A percentile compares a stretch with the other conserved stretches of the same genome.
Conservation (phyloP, 2,329 filamentous ascomycete species). For the Cladosporium colombiae region DNA sequence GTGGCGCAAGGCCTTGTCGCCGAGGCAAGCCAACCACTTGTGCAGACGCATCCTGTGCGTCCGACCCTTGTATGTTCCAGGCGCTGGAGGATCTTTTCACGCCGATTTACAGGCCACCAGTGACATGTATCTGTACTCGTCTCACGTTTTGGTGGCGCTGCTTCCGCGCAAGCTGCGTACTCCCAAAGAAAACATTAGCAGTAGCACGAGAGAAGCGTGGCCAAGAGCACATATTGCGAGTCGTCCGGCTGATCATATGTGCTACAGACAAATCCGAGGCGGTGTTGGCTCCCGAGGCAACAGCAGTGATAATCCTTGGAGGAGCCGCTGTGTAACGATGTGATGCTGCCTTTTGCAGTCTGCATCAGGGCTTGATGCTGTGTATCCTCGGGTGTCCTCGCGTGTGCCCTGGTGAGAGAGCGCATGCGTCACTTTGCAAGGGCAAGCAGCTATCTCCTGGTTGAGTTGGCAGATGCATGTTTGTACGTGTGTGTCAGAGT, state of each 20-base stretch:
- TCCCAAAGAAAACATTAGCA: background rate
- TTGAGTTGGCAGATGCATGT: background rate
- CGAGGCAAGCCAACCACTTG: slow-evolving; percentile 4
- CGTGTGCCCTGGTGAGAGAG: background rate
- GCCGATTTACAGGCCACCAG: background rate
- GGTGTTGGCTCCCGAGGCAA: slow-evolving; percentile 1
- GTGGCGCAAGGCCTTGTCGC: background rate
- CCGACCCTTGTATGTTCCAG: background rate
- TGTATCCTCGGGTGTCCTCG: slow-evolving; percentile 1
- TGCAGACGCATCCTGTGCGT: background rate
- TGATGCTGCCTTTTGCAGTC: background rate
- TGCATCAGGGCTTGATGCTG: background rate
- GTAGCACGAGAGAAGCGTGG: background rate
- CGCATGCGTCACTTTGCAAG: background rate
- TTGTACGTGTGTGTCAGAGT: background rate
- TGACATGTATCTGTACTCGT: background rate
- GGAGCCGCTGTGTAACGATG: slow-evolving; percentile 1
- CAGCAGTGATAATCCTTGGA: background rate
- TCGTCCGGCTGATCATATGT: background rate
- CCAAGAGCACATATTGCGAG: slow-evolving; percentile 1
- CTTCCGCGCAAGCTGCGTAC: background rate
- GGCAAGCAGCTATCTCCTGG: background rate
- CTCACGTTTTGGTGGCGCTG: background rate
- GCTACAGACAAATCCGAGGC: background rate
- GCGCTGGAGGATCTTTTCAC: background rate